phyloP scores from a whole-genome alignment of 257 asterid genomes.

The Scutellaria baicalensis region DNA sequence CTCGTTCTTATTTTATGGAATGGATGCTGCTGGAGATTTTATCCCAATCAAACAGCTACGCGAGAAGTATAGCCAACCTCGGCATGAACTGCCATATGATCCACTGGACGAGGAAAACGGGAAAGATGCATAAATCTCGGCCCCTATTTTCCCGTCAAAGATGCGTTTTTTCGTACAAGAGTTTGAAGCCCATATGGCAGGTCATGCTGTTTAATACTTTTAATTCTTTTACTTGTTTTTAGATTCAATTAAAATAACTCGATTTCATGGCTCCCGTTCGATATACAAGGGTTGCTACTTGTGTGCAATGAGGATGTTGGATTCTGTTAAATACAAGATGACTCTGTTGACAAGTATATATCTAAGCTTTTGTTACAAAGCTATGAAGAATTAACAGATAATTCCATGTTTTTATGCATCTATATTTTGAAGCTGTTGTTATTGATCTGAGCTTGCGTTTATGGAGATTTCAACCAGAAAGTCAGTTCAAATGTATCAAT shows the following conservation, averaged over 20 bases:
- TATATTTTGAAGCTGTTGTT: too few relatives aligned
- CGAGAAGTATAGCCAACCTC: conserved; percentile 74
- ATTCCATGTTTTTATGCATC: too few relatives aligned
- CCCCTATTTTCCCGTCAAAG: background rate
- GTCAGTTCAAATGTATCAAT: too few relatives aligned
- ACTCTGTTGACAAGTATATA: background rate
- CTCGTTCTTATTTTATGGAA: conserved; percentile 80
- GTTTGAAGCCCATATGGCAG: background rate
- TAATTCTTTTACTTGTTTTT: too few relatives aligned
- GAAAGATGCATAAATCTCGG: conserved; percentile 26
- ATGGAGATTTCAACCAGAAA: too few relatives aligned
- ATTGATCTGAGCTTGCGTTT: too few relatives aligned
- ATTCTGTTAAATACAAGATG: background rate
- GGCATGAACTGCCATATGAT: conserved; percentile 78
- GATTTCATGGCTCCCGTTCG: too few relatives aligned
- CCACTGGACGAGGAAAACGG: conserved; percentile 40
- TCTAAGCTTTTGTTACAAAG: background rate
- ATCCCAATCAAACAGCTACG: conserved; percentile 91
- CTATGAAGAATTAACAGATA: too few relatives aligned
- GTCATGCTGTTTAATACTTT: background rate
- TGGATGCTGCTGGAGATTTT: conserved; percentile 87
- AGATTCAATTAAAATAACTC: too few relatives aligned
- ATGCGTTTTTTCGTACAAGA: background rate
- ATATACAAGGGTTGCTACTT: background rate
- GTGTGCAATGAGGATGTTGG: background rate